Percentiles rank a stretch among this genome's conserved stretches.
Evolutionary conservation across 2,329 filamentous ascomycete species (phyloP).

Genomic region (Tolypocladium capitatum): DNA sequence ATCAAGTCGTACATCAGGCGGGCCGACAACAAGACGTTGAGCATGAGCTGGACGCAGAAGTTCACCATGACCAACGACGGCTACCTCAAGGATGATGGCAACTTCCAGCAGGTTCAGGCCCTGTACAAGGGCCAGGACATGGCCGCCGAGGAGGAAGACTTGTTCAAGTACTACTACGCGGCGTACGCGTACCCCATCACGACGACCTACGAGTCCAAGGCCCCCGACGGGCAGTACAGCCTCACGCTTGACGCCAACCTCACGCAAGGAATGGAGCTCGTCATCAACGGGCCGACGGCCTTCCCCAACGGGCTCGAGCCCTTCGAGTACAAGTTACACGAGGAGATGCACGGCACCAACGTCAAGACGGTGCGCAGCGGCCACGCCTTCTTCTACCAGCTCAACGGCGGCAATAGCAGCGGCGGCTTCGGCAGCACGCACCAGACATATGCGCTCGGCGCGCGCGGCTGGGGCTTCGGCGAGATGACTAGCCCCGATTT

Average conservation of each 20-base stretch:
- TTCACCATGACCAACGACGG: conserved; percentile 41
- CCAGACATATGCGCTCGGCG: conserved; percentile 44
- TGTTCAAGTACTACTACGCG: not conserved
- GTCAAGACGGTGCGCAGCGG: conserved; percentile 43
- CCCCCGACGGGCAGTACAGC: conserved; percentile 1
- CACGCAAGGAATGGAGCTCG: conserved; percentile 26
- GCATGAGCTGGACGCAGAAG: conserved; percentile 41
- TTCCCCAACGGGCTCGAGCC: conserved; percentile 49
- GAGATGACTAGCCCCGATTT: conserved; percentile 3
- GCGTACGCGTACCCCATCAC: conserved; percentile 7
- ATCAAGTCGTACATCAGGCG: conserved; percentile 42
- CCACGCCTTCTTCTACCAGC: conserved; percentile 39
- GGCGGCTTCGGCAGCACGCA: conserved; percentile 41
- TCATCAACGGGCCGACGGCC: conserved; percentile 24
- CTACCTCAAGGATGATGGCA: conserved; percentile 23
- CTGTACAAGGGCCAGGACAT: conserved; percentile 7
- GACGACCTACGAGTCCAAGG: not conserved
- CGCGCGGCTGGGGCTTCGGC: conserved; percentile 7
- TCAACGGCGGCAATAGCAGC: conserved; percentile 29
- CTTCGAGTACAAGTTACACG: conserved; percentile 24
- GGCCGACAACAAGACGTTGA: conserved; percentile 7
- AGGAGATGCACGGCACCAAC: conserved; percentile 9
- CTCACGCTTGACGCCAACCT: conserved; percentile 17
- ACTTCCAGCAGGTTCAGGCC: conserved; percentile 22
- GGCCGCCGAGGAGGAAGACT: not conserved